Percentiles rank a stretch among this genome's conserved stretches.
phyloP scores from a whole-genome alignment of 495 filamentous ascomycete species.

The Daldinia decipiens region DNA sequence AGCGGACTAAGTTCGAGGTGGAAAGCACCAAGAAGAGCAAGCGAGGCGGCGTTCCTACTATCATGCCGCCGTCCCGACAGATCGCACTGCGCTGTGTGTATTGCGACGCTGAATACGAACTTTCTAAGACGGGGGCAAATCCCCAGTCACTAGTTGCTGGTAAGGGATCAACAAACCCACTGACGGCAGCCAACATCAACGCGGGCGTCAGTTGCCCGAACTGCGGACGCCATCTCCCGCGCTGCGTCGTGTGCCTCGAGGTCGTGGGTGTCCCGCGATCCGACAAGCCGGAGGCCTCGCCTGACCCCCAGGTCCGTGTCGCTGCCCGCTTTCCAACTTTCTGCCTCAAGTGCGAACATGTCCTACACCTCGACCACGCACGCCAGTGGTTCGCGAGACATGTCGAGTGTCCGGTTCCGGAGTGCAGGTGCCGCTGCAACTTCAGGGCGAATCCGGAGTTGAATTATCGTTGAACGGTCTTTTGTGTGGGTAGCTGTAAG shows the following conservation, averaged over 20 bases:
- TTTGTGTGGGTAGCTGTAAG: background rate
- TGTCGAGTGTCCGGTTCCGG: slow-evolving; percentile 85
- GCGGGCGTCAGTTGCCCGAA: slow-evolving; percentile 76
- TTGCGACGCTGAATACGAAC: slow-evolving; percentile 69
- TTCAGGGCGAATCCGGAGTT: slow-evolving; percentile 60
- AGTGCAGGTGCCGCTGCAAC: slow-evolving; percentile 87
- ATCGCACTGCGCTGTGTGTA: slow-evolving; percentile 85
- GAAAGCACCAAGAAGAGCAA: slow-evolving; percentile 66
- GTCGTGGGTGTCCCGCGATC: slow-evolving; percentile 83
- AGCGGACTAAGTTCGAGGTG: slow-evolving; percentile 71
- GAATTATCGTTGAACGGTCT: slow-evolving; percentile 51
- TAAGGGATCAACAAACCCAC: slow-evolving; percentile 50
- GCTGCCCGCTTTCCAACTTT: slow-evolving; percentile 73
- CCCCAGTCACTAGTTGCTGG: slow-evolving; percentile 8
- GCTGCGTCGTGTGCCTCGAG: slow-evolving; percentile 88
- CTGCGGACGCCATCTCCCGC: slow-evolving; percentile 87
- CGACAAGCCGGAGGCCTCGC: slow-evolving; percentile 65
- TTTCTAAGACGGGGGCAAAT: slow-evolving; percentile 48
- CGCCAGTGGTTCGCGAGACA: slow-evolving; percentile 86
- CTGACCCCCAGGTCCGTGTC: slow-evolving; percentile 59
- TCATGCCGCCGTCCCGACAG: slow-evolving; percentile 75
- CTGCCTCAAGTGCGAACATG: slow-evolving; percentile 89
- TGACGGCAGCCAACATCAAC: slow-evolving; percentile 57
- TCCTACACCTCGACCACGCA: slow-evolving; percentile 88
- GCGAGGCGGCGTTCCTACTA: slow-evolving; percentile 69